Base-by-base conservation (phyloP, 495 filamentous ascomycete genomes). In the Penicillium egyptiacum region DNA sequence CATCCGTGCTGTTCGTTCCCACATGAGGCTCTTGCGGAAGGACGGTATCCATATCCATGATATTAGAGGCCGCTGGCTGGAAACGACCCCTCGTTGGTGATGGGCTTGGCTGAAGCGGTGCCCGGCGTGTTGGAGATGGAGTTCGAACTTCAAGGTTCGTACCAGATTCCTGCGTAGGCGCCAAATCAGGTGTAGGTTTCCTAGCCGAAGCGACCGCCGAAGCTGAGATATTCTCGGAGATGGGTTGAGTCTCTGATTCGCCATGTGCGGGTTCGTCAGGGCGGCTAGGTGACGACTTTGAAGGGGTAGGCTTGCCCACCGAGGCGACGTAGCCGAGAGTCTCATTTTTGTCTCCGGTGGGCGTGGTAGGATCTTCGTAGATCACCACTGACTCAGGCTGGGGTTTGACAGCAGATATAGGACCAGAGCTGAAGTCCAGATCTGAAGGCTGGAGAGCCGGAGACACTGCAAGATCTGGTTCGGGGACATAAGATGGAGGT, bases 351-450 rank as follows among this genome's bases (percentile, higher is more conserved):
- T 47, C 46, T 6, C 62, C 51, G 33, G 62, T 58, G 19, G 68
- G 67, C 16, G 63, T 61, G n/a, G 63, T 63, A 52, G 76, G 76
- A 49, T 79, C 75, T 58, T 79, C 76, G 28, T 76, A 78, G 28
- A 79, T 77, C 26, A 71, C 50, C 55, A 77, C 62, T 26, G 71
- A 58, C 10, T 67, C 66, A 0, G 62, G 52, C 16, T 66, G 64
- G 11, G 30, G 10, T 33, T 59, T 66, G 22, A 57, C 8, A 22
- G 20, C 33, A 22, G 52, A 50, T 28, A 64, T 63, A 9, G 65
- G 28, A 0, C 42, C 57, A 22, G 40, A 30, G 11, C 37, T 39
- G 33, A 45, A 5, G 9, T 5, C 11, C 16, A 46, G 16, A 26
- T 51, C 48, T 8, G 58, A 35, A 31, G 56, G 55, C 1, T 23